Base-by-base conservation (phyloP, 225 moss, liverwort and hornwort genomes). In the Bryoerythrophyllum caledonicum region DNA sequence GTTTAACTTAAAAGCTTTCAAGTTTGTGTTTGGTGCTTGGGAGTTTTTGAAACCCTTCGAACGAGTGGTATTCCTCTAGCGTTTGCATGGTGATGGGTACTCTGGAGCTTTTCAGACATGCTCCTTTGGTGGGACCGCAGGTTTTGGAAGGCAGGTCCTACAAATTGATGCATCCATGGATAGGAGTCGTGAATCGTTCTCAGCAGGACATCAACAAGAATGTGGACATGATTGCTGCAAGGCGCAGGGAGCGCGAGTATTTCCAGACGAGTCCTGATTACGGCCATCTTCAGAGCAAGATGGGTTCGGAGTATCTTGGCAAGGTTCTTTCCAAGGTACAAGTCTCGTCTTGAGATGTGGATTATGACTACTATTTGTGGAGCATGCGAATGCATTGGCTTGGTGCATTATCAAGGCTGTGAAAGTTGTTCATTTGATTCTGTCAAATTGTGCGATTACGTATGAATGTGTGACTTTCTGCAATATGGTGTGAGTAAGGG, bases 171-270 rank as follows among this genome's bases (percentile, higher is more conserved):
- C 51, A 15, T 0, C 85, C 85, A 35, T 88, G 85, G 88, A 34
- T 88, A 67, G 88, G 85, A 86, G 88, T 88, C 17, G 88, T 88
- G 65, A 88, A 88, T 77, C 81, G 85, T 35, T 88, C 88, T 70
- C 85, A 88, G 81, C 82, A 85, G 81, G 88, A 88, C 67, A 88
- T 88, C 71, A 88, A 88, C 76, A 85, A 85, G 76, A 88, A 86
- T 54, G 88, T 88, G 2, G 88, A 88, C 76, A 88, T 88, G 88
- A 81, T 88, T 74, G 83, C 88, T 76, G 88, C 88, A 52, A 86
- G 83, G 63, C 83, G 81, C 44, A 83, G 83, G 76, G 85, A 88
- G 63, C 81, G 85, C 70, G 88, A 88, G 14, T 88, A 88, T 79
- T 88, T 86, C 56, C 71, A 78, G 44, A 71, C 78, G 0, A 88